Percentiles rank a stretch among this genome's conserved stretches.
Conservation (phyloP, 2,329 filamentous ascomycete species). For the Ploettnerulaceae sp. region DNA sequence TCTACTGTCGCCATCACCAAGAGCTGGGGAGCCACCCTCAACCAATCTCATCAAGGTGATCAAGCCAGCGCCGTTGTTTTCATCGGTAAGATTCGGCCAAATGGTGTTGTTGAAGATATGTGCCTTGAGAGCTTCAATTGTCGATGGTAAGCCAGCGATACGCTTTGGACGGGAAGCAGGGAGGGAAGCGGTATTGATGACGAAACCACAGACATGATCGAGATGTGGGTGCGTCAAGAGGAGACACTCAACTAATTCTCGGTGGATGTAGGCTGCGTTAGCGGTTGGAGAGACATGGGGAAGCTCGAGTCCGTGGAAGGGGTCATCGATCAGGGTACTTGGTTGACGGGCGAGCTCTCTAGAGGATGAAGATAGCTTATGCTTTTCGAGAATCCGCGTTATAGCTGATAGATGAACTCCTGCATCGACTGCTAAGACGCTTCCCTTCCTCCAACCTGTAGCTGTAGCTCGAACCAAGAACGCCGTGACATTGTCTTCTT, state of each 20-base stretch:
- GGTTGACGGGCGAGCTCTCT: slow-evolving; percentile 30
- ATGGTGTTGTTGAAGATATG: slow-evolving; percentile 98
- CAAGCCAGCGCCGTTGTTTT: slow-evolving; percentile 89
- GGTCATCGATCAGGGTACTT: slow-evolving; percentile 58
- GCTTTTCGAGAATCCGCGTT: slow-evolving; percentile 57
- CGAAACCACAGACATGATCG: slow-evolving; percentile 87
- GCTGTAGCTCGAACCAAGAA: slow-evolving; percentile 80
- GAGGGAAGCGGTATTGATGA: slow-evolving; percentile 86
- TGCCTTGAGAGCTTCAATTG: slow-evolving; percentile 85
- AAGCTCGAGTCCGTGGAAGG: slow-evolving; percentile 75
- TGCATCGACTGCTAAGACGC: slow-evolving; percentile 86
- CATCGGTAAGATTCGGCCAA: slow-evolving; percentile 95
- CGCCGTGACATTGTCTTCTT: slow-evolving; percentile 84
- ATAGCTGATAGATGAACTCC: slow-evolving; percentile 87
- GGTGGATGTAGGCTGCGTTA: slow-evolving; percentile 77
- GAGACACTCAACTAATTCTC: slow-evolving; percentile 77
- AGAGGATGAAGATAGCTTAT: slow-evolving; percentile 5
- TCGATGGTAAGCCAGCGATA: slow-evolving; percentile 78
- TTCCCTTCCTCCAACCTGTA: slow-evolving; percentile 75
- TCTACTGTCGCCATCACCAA: slow-evolving; percentile 72
- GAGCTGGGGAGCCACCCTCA: slow-evolving; percentile 79
- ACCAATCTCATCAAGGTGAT: slow-evolving; percentile 85
- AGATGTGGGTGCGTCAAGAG: slow-evolving; percentile 97
- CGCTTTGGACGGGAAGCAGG: slow-evolving; percentile 78
- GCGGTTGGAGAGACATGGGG: slow-evolving; percentile 61